Conservation (phyloP, 768 basidiomycete genomes). For the Rhodotorula sphaerocarpa region DNA sequence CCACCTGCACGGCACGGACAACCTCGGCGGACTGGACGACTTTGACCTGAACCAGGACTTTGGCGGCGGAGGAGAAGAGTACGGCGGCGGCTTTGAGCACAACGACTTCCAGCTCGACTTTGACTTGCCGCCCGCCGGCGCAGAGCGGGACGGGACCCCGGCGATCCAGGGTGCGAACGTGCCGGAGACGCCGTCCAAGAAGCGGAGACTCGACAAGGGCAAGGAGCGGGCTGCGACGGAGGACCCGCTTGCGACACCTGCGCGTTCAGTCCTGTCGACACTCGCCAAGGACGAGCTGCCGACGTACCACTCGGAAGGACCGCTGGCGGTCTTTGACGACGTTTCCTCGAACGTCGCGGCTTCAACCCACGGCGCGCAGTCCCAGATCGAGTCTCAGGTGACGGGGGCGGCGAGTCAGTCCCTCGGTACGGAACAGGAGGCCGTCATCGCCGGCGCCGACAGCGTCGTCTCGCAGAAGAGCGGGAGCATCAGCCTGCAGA, state of each 20-base stretch:
- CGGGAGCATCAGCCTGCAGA: conserved; percentile 35
- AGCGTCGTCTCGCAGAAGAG: conserved; percentile 21
- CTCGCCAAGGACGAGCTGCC: conserved; percentile 13
- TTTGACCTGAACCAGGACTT: conserved; percentile 17
- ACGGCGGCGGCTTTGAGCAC: conserved; percentile 32
- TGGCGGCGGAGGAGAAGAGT: conserved; percentile 19
- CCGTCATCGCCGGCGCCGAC: conserved; percentile 11
- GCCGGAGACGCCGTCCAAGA: conserved; percentile 14
- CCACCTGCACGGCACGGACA: neutral
- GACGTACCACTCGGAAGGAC: conserved; percentile 27
- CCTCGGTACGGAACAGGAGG: conserved; percentile 19
- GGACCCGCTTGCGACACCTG: conserved; percentile 3
- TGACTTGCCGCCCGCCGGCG: conserved; percentile 7
- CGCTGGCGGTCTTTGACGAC: conserved; percentile 46
- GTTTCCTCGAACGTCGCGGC: conserved; percentile 1
- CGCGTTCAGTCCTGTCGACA: conserved; percentile 5
- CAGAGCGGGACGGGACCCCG: conserved; percentile 12
- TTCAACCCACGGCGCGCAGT: neutral
- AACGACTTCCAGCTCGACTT: conserved; percentile 14
- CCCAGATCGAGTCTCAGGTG: conserved; percentile 2
- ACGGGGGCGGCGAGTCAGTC: conserved; percentile 4
- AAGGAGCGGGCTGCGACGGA: conserved; percentile 1
- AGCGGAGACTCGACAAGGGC: conserved; percentile 14
- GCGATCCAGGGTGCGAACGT: neutral
- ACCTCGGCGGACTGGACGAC: neutral